Evolutionary conservation across 192 early-diverging fungal genomes (phyloP), one percentile per base, ranked within the genome.

Genomic region (Chytriomyces confervae): DNA sequence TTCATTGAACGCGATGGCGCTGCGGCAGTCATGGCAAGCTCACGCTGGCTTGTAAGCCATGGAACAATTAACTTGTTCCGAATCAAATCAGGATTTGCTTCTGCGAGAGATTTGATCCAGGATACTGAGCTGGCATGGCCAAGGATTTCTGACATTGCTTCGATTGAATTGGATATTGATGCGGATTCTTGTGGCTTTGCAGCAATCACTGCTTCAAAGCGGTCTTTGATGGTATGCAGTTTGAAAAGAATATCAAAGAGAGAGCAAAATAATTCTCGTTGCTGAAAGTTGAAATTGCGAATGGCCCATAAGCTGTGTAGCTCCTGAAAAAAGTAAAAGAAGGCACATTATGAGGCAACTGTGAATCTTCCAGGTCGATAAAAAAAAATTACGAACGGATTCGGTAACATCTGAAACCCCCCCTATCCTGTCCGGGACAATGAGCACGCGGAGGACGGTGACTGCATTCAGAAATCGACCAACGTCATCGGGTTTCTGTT

Each of bases 181-280:
- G 66, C 11, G 7, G 27, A 18, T 27, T 68, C 66, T 68, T 68
- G 66, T 29, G 66, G 29, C 47, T 68, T 68, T 16, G 66, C 9
- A 8, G 66, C 29, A 47, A 68, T 16, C 16, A 11, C 53, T 10
- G 69, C 16, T 53, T 70, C 50, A 70, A 53, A 70, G 9, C 69
- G 69, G 36, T 49, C 46, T 3, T 29, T 10, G 9, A 70, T 51
- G 18, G 69, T 29, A 20, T 29, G 27, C 3, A 70, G 51, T 29
- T 70, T 70, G 69, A 70, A 70, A 16, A 70, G 13, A n/a, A 50
- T 53, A 11, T 70, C 69, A 53, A 70, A 70, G 8, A 70, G 23
- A 1, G 72, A 10, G 7, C 24, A 62, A 62, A 74, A 74, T 46
- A 62, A 6, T 45, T 63, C 27, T 23, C 24, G 11, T 44, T 27